Evolutionary conservation across 2,329 filamentous ascomycete genomes (phyloP), one percentile per base, ranked within the genome.

Genomic region (Xylariaceae sp.): DNA sequence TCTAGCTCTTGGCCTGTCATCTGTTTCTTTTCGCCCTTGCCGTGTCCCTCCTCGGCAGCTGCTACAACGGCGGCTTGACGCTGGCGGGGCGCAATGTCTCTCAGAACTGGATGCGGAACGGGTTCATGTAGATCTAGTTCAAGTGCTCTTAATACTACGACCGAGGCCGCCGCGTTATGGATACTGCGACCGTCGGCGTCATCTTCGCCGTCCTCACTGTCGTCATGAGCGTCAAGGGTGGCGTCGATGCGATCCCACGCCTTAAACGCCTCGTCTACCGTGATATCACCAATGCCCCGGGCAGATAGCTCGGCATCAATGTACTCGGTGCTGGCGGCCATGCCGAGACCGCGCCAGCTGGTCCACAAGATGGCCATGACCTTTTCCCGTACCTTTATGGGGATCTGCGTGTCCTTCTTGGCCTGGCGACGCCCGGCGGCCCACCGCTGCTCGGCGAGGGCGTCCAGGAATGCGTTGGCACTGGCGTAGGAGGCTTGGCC

Each of bases 291-390:
- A 39, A 39, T 39, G 17, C 36, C 36, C 36, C 36, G 36, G 36
- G 36, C 36, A 12, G 36, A 39, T 39, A 39, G 36, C 36, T 39
- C 36, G 36, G 36, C 36, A 23, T 39, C 36, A 8, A 39, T 39
- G 17, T 39, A 39, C 16, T 39, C 36, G 36, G 36, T 39, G 36
- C 36, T 39, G 17, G 36, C 36, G 36, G 36, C 36, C 36, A 39
- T 39, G 17, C 36, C 36, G 17, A 39, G 36, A 39, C 36, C 36
- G 36, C 36, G 36, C 36, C 36, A 39, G 36, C 36, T 39, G 17
- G 36, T 39, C 36, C 36, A 39, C 36, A 39, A 39, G 36, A 39
- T 39, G 36, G 36, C 36, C 36, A 39, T 39, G 36, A 39, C 36
- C 36, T 39, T 39, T 39, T 39, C 36, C 36, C 36, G 36, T 39